Base-by-base conservation (phyloP, 2,329 filamentous ascomycete genomes). In the Trichoderma sp. region DNA sequence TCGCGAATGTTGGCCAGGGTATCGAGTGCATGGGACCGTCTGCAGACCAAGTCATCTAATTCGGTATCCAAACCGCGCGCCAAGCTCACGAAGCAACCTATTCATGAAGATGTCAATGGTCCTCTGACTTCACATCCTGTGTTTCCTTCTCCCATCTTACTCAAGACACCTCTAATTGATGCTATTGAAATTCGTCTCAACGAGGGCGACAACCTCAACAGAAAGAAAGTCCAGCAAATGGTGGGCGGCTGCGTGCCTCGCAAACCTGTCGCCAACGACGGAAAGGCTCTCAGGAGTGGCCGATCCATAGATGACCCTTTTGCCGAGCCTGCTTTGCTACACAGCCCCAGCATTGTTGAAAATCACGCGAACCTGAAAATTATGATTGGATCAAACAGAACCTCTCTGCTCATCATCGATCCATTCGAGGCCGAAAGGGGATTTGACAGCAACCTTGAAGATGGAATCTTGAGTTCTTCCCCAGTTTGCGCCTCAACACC, bases 401-500 rank as follows among this genome's bases (percentile, higher is more conserved):
- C 58, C 16, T 39, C 63, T 55, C 34, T 60, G 28, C 54, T 68
- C 5, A 65, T 55, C 24, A 58, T 58, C 21, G 59, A 72, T 34
- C 77, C 76, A 69, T 81, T 83, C 70, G 76, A 78, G n/a, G 70
- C 76, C 5, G 82, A 83, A 71, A 71, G 72, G 39, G 77, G 74
- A 58, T 81, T 82, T 66, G 78, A 81, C 52, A 73, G 74, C 65
- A 73, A 81, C 65, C 77, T 82, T 69, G 76, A 79, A 54, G 76
- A 79, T 74, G 79, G 81, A 16, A 75, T 82, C 68, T 75, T 82
- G 71, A 76, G 72, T 32, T 76, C 73, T 39, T 74, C 72, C 24
- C 81, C 81, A 6, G 72, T 78, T 34, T 80, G 77, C 58, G 79
- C 75, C 59, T 82, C 81, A 2, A 82, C 81, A 2, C 81, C 81